A percentile compares a stretch with the other conserved stretches of the same genome.
Evolutionary conservation across 2,329 filamentous ascomycete species (phyloP).

Genomic region (Scopulariopsis brevicaulis): DNA sequence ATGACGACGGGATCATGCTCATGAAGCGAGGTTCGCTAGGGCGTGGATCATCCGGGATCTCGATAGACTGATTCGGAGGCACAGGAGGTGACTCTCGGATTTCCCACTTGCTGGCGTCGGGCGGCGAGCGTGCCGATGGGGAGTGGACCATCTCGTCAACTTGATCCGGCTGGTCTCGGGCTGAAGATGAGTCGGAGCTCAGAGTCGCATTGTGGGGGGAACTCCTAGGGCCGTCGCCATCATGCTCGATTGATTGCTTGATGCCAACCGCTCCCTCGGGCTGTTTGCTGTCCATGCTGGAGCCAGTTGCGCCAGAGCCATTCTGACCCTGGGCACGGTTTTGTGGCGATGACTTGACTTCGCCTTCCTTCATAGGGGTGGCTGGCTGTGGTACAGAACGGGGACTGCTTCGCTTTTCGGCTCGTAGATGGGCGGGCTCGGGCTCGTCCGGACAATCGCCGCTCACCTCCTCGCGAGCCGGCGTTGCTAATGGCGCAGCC

Average conservation of each 20-base stretch:
- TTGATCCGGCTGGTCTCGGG: neutral
- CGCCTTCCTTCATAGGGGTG: neutral
- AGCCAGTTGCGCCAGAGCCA: slow-evolving; percentile 1
- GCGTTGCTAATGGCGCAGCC: neutral
- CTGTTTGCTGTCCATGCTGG: neutral
- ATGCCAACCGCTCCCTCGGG: slow-evolving; percentile 9
- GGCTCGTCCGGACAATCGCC: neutral
- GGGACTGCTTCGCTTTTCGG: neutral
- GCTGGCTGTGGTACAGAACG: neutral
- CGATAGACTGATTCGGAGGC: neutral
- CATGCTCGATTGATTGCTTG: slow-evolving; percentile 10
- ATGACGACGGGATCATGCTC: neutral
- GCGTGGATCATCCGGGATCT: neutral
- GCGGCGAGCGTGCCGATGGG: neutral
- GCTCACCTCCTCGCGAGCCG: neutral
- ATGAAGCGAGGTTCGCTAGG: neutral
- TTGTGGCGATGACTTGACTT: neutral
- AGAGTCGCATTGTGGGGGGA: neutral
- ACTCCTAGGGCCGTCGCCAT: neutral
- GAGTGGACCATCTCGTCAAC: neutral
- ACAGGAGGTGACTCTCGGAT: neutral
- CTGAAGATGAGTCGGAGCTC: neutral
- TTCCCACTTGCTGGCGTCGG: neutral
- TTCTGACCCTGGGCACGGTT: slow-evolving; percentile 6
- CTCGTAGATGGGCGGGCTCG: neutral